Conservation (phyloP, 768 basidiomycete species). For the Boletus fagicola region DNA sequence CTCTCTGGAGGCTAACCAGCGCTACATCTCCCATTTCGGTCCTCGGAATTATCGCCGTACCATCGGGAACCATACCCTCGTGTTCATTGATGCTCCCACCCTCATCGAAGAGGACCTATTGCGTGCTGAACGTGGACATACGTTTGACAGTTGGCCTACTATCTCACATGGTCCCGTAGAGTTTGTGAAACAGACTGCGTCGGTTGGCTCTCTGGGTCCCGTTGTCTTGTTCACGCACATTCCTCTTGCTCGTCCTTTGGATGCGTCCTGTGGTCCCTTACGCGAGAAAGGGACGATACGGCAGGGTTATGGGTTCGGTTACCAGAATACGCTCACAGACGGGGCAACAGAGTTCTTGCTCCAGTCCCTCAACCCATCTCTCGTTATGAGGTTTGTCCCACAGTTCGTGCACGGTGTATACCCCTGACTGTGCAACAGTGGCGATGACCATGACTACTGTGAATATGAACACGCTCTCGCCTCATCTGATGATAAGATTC, state of each 20-base stretch:
- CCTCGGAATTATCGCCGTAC: conserved; percentile 60
- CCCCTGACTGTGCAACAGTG: conserved; percentile 44
- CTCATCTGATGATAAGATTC: conserved; percentile 33
- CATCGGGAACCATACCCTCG: conserved; percentile 68
- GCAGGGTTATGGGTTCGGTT: conserved; percentile 74
- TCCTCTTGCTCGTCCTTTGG: conserved; percentile 74
- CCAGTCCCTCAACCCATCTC: conserved; percentile 55
- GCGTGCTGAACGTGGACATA: conserved; percentile 41
- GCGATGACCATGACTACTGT: conserved; percentile 96
- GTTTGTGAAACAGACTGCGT: conserved; percentile 46
- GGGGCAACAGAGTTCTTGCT: conserved; percentile 67
- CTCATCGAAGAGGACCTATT: conserved; percentile 71
- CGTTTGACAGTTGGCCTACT: conserved; percentile 48
- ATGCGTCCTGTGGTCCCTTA: conserved; percentile 68
- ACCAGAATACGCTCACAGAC: conserved; percentile 79
- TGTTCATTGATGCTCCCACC: conserved; percentile 71
- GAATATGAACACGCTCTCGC: conserved; percentile 57
- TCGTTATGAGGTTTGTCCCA: conserved; percentile 67
- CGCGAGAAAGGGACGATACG: conserved; percentile 75
- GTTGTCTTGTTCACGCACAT: conserved; percentile 84
- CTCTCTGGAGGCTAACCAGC: conserved; percentile 44
- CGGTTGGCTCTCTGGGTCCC: conserved; percentile 37
- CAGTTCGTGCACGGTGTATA: neutral
- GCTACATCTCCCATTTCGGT: conserved; percentile 79
- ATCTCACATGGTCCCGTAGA: conserved; percentile 51